A percentile compares a stretch with the other conserved stretches of the same genome.
Conservation (phyloP, 2,329 filamentous ascomycete genomes). For the Pseudogymnoascus pannorum region DNA sequence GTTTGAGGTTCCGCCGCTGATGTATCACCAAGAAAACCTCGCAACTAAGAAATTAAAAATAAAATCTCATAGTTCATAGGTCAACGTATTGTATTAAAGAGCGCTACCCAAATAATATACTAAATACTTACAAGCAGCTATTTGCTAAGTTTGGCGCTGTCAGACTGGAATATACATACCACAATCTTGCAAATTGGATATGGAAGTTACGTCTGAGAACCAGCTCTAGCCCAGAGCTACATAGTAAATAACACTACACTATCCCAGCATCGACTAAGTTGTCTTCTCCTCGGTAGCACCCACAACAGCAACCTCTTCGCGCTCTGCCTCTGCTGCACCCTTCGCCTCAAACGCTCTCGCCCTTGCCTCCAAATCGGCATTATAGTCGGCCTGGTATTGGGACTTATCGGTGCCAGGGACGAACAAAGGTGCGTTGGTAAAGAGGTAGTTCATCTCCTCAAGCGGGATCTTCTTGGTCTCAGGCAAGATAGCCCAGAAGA, state of each 20-base stretch:
- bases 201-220: not conserved
- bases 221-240: not conserved
- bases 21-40: not conserved
- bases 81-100: too few relatives aligned
- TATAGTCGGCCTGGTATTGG: slow-evolving; percentile 39
- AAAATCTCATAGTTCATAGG: not conserved
- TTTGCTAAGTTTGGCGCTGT: not conserved
- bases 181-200: not conserved
- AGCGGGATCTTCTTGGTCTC: slow-evolving; percentile 58
- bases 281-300: not conserved
- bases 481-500: slow-evolving; percentile 61
- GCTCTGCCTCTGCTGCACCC: slow-evolving; percentile 20
- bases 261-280: not conserved
- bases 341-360: slow-evolving; percentile 51
- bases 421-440: slow-evolving; percentile 57
- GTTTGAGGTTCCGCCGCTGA: not conserved
- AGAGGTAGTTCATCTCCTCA: slow-evolving; percentile 62
- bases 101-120: not conserved
- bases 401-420: slow-evolving; percentile 49
- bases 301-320: not conserved
- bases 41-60: not conserved
- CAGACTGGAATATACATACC: not conserved
- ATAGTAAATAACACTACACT: not conserved
- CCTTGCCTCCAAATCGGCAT: slow-evolving; percentile 51
- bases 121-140: too few relatives aligned